Evolutionary conservation across 169 alveolate genomes (phyloP).

Genomic region (Toxoplasma gondii): DNA sequence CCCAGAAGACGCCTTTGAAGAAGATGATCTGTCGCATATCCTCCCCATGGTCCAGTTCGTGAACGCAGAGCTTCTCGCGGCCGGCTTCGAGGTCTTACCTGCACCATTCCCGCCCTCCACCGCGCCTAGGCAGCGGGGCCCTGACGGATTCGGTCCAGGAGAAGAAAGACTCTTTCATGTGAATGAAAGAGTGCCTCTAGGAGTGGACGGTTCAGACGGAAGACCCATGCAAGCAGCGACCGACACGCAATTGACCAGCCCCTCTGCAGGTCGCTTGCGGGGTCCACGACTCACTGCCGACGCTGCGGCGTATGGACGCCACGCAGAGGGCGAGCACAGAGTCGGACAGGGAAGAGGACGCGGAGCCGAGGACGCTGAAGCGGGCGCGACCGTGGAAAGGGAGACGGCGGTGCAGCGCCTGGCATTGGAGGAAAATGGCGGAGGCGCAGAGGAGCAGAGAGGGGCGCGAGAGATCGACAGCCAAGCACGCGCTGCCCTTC

Average conservation of each 20-base stretch:
- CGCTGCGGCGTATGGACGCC: no score
- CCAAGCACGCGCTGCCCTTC: background rate
- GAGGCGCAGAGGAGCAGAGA: background rate
- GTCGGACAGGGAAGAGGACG: no score
- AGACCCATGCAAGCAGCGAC: no score
- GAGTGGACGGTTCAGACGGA: no score
- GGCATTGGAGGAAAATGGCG: background rate
- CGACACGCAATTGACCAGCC: no score
- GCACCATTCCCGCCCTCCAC: background rate
- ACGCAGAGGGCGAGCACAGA: no score
- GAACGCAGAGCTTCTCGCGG: slow-evolving; percentile 20
- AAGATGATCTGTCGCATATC: background rate
- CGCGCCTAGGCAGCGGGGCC: no score
- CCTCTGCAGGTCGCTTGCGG: no score
- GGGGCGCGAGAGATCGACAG: background rate
- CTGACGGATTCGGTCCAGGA: no score
- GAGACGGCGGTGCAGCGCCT: background rate
- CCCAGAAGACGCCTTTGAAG: background rate
- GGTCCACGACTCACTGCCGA: no score
- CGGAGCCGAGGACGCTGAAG: background rate
- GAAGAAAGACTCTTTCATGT: no score
- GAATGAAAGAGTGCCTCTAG: no score
- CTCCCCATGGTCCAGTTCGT: background rate
- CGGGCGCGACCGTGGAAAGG: background rate
- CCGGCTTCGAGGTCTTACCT: background rate